Evolutionary conservation across 176 grass and related monocot genomes (phyloP), one percentile per base, ranked within the genome.

Genomic region (Cymbopogon citratus): DNA sequence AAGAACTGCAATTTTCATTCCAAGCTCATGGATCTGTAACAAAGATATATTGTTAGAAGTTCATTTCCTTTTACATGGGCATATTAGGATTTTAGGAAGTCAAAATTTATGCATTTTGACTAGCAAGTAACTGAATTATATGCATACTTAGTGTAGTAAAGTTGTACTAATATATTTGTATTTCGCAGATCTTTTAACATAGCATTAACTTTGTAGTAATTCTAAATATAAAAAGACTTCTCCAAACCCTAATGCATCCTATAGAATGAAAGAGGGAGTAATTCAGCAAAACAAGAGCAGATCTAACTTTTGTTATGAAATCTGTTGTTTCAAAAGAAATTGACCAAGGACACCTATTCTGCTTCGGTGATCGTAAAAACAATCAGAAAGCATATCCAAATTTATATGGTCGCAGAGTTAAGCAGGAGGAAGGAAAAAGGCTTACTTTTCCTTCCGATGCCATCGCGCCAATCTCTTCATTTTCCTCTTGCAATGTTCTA

Each of bases 381-480:
- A 64, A 41, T 61, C 25, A 15, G 2, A 89, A 67, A 35, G 21
- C 33, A 24, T 27, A 57, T 45, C 9, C 6, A 79, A 51, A 45
- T 34, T 25, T 49, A 29, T 59, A 73, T n/a, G 31, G 8, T 9
- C 3, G 5, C 14, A 69, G 33, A 69, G 65, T 5, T 34, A 74
- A 73, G 18, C 41, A 40, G 12, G 6, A 69, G 2, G 39, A 14
- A 57, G 41, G 51, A 77, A 29, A 45, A 57, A 28, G 38, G 15
- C 71, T 73, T 86, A 94, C 95, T 91, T 99, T 99, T 86, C 97
- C 97, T 93, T 99, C 97, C n/a, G 97, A 99, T 85, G 97, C 97
- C 82, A 99, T 99, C 8, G 91, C 93, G 3, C 97, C 93, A 80
- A 99, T 99, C 72, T 99, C 97, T 83, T 95, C 97, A 81, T 99